Evolutionary conservation across 495 filamentous ascomycete genomes (phyloP), one percentile per base, ranked within the genome.

Genomic region (Lophiostoma macrostomum): DNA sequence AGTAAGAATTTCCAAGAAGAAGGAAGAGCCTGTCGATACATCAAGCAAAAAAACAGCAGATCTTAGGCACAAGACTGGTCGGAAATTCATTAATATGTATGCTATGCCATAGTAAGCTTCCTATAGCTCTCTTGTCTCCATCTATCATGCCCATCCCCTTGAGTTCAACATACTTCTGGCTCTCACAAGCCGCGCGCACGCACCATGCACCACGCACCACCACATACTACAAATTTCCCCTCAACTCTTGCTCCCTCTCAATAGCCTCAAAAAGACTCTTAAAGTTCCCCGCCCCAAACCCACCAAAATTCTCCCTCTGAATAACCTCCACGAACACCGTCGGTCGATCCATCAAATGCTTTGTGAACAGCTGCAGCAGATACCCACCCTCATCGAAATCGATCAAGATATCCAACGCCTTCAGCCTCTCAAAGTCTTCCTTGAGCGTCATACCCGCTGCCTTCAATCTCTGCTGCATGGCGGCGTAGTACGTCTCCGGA

Each of bases 281-380:
- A 73, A 95, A 95, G 64, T 95, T 95, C n/a, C 90, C 90, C 2
- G 89, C 91, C 3, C 90, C 89, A 59, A 96, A 95, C 0, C 91
- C 91, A 8, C 81, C 77, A 69, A 96, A 96, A 54, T 89, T 82
- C 55, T 89, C 80, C 29, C 89, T 73, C 69, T 95, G 87, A 61
- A 96, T 95, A 54, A 96, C 90, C 77, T 95, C 91, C 48, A 96
- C 79, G 67, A 96, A 95, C 0, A 95, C 89, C 1, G 90, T 96
- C 3, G 91, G 91, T 0, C 91, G 80, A 67, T 96, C 90, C 82
- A 96, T 85, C 41, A 96, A 55, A 50, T 88, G 90, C 80, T 82
- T 61, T 66, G 89, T 95, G 64, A 95, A 96, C 11, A 95, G 53
- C 50, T 70, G 69, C 44, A 70, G 43, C 53, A 95, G 67, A 68